Evolutionary conservation across 108 stramenopile species (phyloP).

Genomic region (Nitzschia palea): DNA sequence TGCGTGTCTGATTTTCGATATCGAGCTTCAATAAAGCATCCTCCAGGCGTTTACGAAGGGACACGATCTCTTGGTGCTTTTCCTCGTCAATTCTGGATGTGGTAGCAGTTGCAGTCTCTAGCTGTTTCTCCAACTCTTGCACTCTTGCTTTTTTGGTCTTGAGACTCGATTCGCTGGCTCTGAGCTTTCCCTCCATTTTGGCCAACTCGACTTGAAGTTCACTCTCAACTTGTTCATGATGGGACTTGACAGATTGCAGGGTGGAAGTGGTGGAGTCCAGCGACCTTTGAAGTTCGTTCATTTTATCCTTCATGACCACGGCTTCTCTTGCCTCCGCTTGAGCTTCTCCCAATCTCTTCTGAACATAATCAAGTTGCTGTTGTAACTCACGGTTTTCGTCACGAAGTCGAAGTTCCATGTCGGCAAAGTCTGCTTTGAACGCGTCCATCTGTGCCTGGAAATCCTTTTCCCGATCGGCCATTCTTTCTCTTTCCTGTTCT

Average conservation of each 20-base stretch:
- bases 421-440: slow-evolving; percentile 17
- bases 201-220: slow-evolving; percentile 36
- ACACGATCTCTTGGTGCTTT: slow-evolving; percentile 17
- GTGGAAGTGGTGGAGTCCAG: slow-evolving; percentile 13
- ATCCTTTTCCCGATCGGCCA: slow-evolving; percentile 10
- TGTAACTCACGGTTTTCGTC: slow-evolving; percentile 14
- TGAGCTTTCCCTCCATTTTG: slow-evolving; percentile 36
- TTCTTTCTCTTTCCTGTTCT: slow-evolving; percentile 13
- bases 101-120: slow-evolving; percentile 14
- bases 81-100: slow-evolving; percentile 30
- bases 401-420: slow-evolving; percentile 4
- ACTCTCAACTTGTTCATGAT: slow-evolving; percentile 29
- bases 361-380: slow-evolving; percentile 6
- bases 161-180: slow-evolving; percentile 38
- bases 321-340: background rate
- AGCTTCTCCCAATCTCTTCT: slow-evolving; percentile 16
- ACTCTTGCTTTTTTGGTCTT: slow-evolving; percentile 30
- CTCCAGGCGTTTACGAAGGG: slow-evolving; percentile 29
- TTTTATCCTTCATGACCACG: slow-evolving; percentile 2
- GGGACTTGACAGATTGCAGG: slow-evolving; percentile 19
- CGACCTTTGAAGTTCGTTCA: slow-evolving; percentile 11
- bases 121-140: slow-evolving; percentile 28
- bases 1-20: background rate
- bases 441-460: slow-evolving; percentile 30
- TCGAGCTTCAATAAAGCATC: slow-evolving; percentile 21